Conservation (phyloP, 176 grass and related monocot genomes). For the Eleusine indica region DNA sequence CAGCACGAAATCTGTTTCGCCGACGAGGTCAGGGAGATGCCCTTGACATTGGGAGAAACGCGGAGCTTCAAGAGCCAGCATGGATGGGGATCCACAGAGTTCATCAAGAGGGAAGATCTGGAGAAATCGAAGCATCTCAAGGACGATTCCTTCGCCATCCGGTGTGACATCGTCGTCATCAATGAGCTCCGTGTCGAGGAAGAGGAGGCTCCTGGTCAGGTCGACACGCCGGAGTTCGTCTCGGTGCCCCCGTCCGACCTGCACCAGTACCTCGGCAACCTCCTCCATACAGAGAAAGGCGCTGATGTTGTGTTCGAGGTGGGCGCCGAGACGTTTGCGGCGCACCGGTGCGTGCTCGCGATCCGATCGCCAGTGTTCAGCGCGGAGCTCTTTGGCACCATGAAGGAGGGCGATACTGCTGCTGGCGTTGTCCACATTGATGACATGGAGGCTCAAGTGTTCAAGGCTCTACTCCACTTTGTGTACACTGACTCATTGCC, state of each 20-base stretch:
- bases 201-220: not conserved
- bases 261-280: not conserved
- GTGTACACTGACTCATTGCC: not conserved
- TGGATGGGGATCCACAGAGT: not conserved
- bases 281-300: not conserved
- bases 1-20: not conserved
- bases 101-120: not conserved
- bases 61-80: not conserved
- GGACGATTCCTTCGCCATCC: not conserved
- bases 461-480: slow-evolving; percentile 8
- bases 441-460: slow-evolving; percentile 48
- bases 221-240: not conserved
- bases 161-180: not conserved
- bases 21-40: not conserved
- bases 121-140: not conserved
- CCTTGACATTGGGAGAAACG: not conserved
- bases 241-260: not conserved
- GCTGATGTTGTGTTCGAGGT: slow-evolving; percentile 52
- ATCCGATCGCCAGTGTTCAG: slow-evolving; percentile 46
- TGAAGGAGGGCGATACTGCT: slow-evolving; percentile 38
- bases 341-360: slow-evolving; percentile 42
- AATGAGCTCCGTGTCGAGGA: not conserved
- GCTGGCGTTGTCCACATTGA: slow-evolving; percentile 4
- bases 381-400: slow-evolving; percentile 41
- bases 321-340: slow-evolving; percentile 9